Base-by-base conservation (phyloP, 129 eudicot genomes). In the Ambrosia artemisiifolia region DNA sequence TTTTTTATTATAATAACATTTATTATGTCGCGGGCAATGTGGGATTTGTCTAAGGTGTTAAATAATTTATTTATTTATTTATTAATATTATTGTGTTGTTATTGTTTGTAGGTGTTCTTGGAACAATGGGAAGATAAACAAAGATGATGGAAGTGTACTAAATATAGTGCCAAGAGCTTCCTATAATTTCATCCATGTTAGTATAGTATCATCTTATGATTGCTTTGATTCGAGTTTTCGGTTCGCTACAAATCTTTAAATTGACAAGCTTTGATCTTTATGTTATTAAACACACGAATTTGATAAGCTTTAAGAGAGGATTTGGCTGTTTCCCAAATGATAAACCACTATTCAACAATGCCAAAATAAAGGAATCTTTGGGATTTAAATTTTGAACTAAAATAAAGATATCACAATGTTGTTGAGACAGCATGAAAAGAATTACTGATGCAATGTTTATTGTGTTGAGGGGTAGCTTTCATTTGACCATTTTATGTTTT, bases 121-220 rank as follows among this genome's bases (percentile, higher is more conserved):
- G 81, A 64, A 12, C 53, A 63, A 71, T 63, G 73, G 43, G 43
- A 13, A 53, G 60, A 53, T 78, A 53, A 71, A 42, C 42, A 78
- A 71, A 51, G 60, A 18, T 46, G 61, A 63, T 78, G 28, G 8
- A 50, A 49, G 72, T 8, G 18, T 64, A 42, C 18, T 63, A 40
- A 77, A 78, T 43, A 13, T 67, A 74, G 36, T 62, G 46, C 69
- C 62, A 44, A 67, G 19, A 54, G 73, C 67, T 78, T 63, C 73
- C 13, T 53, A 14, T 51, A 70, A 17, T 51, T 71, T 43, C 61
- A 51, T 38, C 13, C 62, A 71, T 54, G 77, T 78, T 50, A 78
- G 70, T 73, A 56, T 50, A 78, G 62, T 73, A 56, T 61, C 18
- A 43, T 61, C 13, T 17, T 7, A 35, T 35, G 67, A 35, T 35